Base-by-base conservation (phyloP, 768 basidiomycete species). In the Lactifluus echinatus region DNA sequence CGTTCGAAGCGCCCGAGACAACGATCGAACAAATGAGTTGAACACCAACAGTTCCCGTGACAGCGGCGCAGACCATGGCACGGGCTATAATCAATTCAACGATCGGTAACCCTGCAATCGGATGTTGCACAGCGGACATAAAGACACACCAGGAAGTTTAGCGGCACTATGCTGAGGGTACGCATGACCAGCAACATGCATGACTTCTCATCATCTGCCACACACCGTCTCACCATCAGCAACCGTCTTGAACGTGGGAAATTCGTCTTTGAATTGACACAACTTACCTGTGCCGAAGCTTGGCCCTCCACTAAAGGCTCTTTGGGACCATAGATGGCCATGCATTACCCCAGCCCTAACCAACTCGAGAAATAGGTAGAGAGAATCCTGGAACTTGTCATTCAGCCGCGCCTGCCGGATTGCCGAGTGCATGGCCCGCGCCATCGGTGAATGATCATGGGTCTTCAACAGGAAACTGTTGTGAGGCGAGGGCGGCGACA, bases 351-450 rank as follows among this genome's bases (percentile, higher is more conserved):
- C 93, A n/a, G 93, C 93, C 65, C 94, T 80, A 62, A 95, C 86
- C 23, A 99, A 81, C 72, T 99, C 96, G 69, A 98, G 77, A 72
- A 96, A 93, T 67, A 98, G 73, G 70, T 93, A 98, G 1, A 98
- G 74, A 2, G 96, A 82, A 70, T 98, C 96, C 70, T 99, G 96
- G 78, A 98, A 97, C 73, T 96, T 96, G 77, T 99, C 96, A 69
- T 94, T 96, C 65, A 97, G 72, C 37, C 89, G 82, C 6, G 89
- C 83, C 33, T 75, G 77, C 63, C 82, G 80, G 67, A 94, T 76
- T 15, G 91, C 91, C 26, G 78, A 80, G 71, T 89, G 82, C 82
- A 97, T 91, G 8, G 96, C 96, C 56, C 92, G 83, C 40, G 93
- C 94, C 65, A 96, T 75, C 33, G 89, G 79, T 3, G 92, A 89